Conservation (phyloP, 495 filamentous ascomycete species). For the Hyaloscypha bicolor region DNA sequence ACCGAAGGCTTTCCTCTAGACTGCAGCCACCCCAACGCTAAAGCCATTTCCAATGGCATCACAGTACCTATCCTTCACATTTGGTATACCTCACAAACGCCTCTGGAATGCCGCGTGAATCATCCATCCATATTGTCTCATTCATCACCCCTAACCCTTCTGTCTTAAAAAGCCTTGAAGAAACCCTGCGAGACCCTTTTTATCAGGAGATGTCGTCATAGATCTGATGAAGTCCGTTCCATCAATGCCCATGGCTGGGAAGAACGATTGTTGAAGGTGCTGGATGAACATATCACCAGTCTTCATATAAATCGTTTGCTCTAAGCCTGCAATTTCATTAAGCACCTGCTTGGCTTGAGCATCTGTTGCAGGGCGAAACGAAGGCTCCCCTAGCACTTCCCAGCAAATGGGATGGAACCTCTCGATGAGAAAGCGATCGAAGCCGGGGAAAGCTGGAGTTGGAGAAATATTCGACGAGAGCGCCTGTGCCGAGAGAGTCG, state of each 20-base stretch:
- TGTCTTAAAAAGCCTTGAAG: slow-evolving; percentile 47
- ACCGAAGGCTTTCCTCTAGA: not conserved
- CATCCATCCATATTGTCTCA: slow-evolving; percentile 11
- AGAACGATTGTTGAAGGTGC: slow-evolving; percentile 49
- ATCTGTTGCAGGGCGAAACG: slow-evolving; percentile 76
- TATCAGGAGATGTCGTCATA: slow-evolving; percentile 51
- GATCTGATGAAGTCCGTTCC: slow-evolving; percentile 50
- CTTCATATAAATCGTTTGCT: slow-evolving; percentile 87
- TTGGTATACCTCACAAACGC: slow-evolving; percentile 24
- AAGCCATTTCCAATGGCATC: slow-evolving; percentile 6
- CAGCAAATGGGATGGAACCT: slow-evolving; percentile 89
- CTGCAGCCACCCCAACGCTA: slow-evolving; percentile 6
- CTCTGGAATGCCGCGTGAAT: slow-evolving; percentile 26
- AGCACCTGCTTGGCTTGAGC: slow-evolving; percentile 83
- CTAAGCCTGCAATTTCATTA: slow-evolving; percentile 78
- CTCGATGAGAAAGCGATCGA: slow-evolving; percentile 84
- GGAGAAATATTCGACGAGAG: slow-evolving; percentile 43
- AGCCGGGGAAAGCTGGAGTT: slow-evolving; percentile 72
- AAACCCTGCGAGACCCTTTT: slow-evolving; percentile 50
- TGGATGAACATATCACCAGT: slow-evolving; percentile 63
- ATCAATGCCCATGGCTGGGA: slow-evolving; percentile 50
- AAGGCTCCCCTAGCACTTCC: slow-evolving; percentile 73
- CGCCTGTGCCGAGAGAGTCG: slow-evolving; percentile 51
- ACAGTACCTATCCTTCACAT: slow-evolving; percentile 5
- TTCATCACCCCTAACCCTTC: slow-evolving; percentile 13